phyloP scores from a whole-genome alignment of 805 yeast species.

The Isabelozyma heimii region DNA sequence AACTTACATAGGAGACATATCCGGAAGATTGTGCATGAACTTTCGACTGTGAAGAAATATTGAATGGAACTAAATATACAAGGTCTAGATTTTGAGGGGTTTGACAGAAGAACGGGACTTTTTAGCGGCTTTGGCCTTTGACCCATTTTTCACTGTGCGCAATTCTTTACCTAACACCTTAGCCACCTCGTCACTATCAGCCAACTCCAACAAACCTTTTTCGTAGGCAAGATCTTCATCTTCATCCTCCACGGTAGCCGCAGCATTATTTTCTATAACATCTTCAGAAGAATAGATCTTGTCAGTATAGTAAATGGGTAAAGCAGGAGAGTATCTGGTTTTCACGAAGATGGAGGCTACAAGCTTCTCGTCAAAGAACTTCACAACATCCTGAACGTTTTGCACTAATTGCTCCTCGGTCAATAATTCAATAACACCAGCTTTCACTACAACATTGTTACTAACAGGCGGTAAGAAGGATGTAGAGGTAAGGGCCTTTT shows the following conservation, averaged over 20 bases:
- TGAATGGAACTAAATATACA: neutral
- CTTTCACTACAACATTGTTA: conserved; percentile 57
- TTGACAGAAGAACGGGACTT: neutral
- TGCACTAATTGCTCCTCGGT: conserved; percentile 50
- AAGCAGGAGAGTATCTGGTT: conserved; percentile 69
- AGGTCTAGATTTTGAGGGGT: conserved; percentile 5
- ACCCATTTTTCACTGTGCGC: conserved; percentile 11
- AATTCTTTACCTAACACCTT: conserved; percentile 59
- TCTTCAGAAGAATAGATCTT: conserved; percentile 51
- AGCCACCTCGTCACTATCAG: conserved; percentile 70
- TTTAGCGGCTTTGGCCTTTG: neutral
- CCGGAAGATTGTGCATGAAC: too few species aligned
- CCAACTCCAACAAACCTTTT: conserved; percentile 75
- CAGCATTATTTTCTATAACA: conserved; percentile 29
- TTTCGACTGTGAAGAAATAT: too few species aligned
- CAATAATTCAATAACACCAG: conserved; percentile 50
- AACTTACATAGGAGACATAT: too few species aligned
- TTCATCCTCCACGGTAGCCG: conserved; percentile 12
- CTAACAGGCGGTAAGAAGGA: conserved; percentile 72
- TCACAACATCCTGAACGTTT: conserved; percentile 57
- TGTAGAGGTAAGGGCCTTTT: conserved; percentile 56
- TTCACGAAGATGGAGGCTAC: conserved; percentile 65
- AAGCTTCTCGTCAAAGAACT: conserved; percentile 40
- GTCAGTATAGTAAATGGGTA: conserved; percentile 77
- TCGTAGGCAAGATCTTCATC: conserved; percentile 51